These are phyloP conservation scores for Pseudohyphozyma bogoriensis DNA, from an alignment of 768 basidiomycete species.

Conservation along the genomic window DNA sequence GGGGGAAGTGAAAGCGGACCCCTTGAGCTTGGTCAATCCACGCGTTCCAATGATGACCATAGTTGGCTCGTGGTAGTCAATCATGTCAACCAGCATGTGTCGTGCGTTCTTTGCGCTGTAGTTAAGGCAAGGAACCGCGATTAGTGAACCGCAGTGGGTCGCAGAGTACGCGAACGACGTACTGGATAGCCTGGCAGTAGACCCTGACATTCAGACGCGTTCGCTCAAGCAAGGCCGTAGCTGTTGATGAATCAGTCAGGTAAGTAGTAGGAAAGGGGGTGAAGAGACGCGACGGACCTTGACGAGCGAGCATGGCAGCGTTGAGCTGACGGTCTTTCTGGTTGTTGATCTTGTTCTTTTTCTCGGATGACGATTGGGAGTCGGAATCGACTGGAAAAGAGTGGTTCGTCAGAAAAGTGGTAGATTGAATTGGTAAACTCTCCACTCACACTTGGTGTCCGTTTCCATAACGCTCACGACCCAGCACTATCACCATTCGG, in stretches of 20 bases:
- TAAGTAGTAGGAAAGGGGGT: background rate
- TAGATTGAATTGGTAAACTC: background rate
- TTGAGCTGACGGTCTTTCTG: slow-evolving; percentile 64
- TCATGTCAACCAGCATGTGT: slow-evolving; percentile 35
- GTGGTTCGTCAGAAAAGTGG: background rate
- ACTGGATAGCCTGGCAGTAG: background rate
- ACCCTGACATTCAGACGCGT: slow-evolving; percentile 64
- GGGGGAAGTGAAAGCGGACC: slow-evolving; percentile 8
- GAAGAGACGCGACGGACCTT: slow-evolving; percentile 35
- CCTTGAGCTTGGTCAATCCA: slow-evolving; percentile 31
- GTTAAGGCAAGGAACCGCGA: too few relatives aligned
- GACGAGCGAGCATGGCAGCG: slow-evolving; percentile 73
- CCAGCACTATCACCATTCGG: slow-evolving; percentile 42
- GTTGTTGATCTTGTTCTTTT: slow-evolving; percentile 59
- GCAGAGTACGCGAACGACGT: too few relatives aligned
- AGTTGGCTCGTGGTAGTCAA: slow-evolving; percentile 34
- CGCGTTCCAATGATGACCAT: slow-evolving; percentile 33
- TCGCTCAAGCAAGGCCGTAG: slow-evolving; percentile 76
- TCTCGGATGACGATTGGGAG: slow-evolving; percentile 36
- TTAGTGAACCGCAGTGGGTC: too few relatives aligned
- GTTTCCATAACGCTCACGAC: slow-evolving; percentile 87
- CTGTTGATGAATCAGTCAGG: slow-evolving; percentile 34
- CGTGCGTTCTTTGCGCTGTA: slow-evolving; percentile 30
- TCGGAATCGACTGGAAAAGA: slow-evolving; percentile 27
- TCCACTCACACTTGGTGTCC: slow-evolving; percentile 64